Evolutionary conservation across 148 eudicot species (phyloP).

Genomic region (Dianthus caryophyllus): DNA sequence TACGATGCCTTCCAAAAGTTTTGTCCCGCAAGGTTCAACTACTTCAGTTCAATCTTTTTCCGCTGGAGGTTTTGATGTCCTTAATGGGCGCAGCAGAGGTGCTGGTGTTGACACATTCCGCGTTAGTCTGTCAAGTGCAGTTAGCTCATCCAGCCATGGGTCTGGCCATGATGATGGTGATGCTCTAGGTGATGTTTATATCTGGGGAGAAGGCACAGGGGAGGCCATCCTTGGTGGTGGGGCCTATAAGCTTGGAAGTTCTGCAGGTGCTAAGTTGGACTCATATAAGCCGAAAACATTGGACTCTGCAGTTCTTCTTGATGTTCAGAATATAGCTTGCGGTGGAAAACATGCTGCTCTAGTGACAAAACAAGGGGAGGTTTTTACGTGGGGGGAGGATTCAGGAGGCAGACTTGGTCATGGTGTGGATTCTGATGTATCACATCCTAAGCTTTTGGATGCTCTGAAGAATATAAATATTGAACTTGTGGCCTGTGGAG

Average conservation of each 20-base stretch:
- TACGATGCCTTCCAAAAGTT: slow-evolving; percentile 31
- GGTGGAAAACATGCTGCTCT: slow-evolving; percentile 61
- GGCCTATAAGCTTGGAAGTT: slow-evolving; percentile 29
- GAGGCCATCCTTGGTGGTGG: slow-evolving; percentile 57
- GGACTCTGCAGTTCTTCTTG: slow-evolving; percentile 53
- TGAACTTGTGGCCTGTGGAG: slow-evolving; percentile 67
- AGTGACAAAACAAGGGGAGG: slow-evolving; percentile 64
- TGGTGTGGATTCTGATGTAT: slow-evolving; percentile 58
- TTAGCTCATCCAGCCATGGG: slow-evolving; percentile 64
- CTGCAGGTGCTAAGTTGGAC: slow-evolving; percentile 30
- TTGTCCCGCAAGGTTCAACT: slow-evolving; percentile 33
- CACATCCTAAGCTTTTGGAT: slow-evolving; percentile 52
- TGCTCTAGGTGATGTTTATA: slow-evolving; percentile 52
- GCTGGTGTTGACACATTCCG: slow-evolving; percentile 48
- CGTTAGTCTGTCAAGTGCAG: slow-evolving; percentile 62
- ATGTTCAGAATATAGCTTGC: slow-evolving; percentile 59
- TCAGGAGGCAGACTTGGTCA: slow-evolving; percentile 76
- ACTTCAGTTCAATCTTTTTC: slow-evolving; percentile 40
- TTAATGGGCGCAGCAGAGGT: slow-evolving; percentile 35
- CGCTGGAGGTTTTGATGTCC: slow-evolving; percentile 42
- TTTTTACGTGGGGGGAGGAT: slow-evolving; percentile 74
- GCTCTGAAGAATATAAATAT: slow-evolving; percentile 43
- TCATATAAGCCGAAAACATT: slow-evolving; percentile 48
- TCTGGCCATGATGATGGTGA: slow-evolving; percentile 56
- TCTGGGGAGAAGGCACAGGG: slow-evolving; percentile 68